Conservation (phyloP, 345 rosid genomes). For the Eucalyptus pauciflora region DNA sequence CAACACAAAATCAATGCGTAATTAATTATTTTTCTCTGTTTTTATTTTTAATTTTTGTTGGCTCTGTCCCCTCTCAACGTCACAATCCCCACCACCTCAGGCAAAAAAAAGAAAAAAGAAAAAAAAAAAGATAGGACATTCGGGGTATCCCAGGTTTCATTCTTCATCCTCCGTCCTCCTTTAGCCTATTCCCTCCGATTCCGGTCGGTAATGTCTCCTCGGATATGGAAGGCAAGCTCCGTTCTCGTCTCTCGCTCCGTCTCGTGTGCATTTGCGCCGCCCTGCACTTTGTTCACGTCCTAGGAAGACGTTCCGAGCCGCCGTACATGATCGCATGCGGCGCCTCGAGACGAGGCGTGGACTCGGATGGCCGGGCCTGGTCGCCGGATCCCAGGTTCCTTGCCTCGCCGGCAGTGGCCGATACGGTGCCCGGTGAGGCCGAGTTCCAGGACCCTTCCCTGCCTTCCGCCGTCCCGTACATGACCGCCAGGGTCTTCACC, state of each 20-base stretch:
- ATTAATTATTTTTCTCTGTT: background rate
- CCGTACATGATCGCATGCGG: slow-evolving; percentile 26
- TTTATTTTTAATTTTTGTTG: no score
- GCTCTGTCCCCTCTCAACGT: background rate
- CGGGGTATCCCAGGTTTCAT: background rate
- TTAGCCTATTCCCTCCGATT: background rate
- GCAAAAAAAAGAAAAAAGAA: background rate
- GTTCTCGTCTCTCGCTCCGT: background rate
- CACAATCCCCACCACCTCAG: background rate
- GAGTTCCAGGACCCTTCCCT: slow-evolving; percentile 34
- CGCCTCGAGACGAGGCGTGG: slow-evolving; percentile 7
- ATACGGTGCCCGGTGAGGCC: slow-evolving; percentile 5
- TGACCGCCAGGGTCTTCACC: slow-evolving; percentile 48
- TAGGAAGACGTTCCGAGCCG: background rate
- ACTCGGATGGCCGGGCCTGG: slow-evolving; percentile 33
- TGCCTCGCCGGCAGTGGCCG: background rate
- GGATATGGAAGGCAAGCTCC: slow-evolving; percentile 6
- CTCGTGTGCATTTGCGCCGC: background rate
- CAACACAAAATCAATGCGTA: background rate
- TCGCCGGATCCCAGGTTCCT: slow-evolving; percentile 24
- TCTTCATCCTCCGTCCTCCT: background rate
- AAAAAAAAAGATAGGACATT: background rate
- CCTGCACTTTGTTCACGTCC: background rate
- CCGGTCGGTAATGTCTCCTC: background rate
- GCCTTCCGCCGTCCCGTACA: slow-evolving; percentile 32